Evolutionary conservation across 2,329 filamentous ascomycete species (phyloP), one percentile per base, ranked within the genome.

Genomic region (Botrytis galanthina): DNA sequence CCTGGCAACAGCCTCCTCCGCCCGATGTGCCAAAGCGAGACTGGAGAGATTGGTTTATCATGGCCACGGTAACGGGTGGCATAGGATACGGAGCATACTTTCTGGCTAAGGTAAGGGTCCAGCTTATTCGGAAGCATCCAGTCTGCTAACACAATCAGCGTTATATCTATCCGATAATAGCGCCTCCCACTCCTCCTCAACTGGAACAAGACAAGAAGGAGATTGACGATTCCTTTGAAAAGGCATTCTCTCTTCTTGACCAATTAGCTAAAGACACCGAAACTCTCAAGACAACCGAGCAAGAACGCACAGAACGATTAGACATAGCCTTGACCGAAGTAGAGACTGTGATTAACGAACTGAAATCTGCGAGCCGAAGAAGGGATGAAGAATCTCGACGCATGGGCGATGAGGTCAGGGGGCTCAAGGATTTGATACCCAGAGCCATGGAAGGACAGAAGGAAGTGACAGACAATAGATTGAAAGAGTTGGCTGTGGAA

Each of bases 11-110:
- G 44, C 84, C 83, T 42, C 83, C 86, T 12, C 85, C 88, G 5
- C 87, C 87, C 1, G 85, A 87, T 72, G 84, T 90, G 3, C 94
- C 94, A 4, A 91, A 90, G 81, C 87, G 96, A 80, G 96, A 99
- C 84, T 99, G 96, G 96, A 89, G 97, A 75, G 96, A 99, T 81
- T 98, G 94, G 93, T 99, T 99, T 84, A 98, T 99, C 83, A 97
- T 98, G 94, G 96, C 96, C 12, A 99, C 96, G 0, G 93, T 98
- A 20, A 92, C 97, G 75, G 92, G 94, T 73, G 94, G 95, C 67
- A 91, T 98, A 32, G 88, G 94, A 57, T 98, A 98, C 80, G 95
- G 95, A 0, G 83, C 97, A 35, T 99, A 96, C 81, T 89, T 91
- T 76, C 88, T 98, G 26, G 93, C 94, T 75, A 97, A 97, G 89